A percentile compares a stretch with the other conserved stretches of the same genome.
Evolutionary conservation across 441 rosid genomes (phyloP).

Genomic region (Croton laevigatus): DNA sequence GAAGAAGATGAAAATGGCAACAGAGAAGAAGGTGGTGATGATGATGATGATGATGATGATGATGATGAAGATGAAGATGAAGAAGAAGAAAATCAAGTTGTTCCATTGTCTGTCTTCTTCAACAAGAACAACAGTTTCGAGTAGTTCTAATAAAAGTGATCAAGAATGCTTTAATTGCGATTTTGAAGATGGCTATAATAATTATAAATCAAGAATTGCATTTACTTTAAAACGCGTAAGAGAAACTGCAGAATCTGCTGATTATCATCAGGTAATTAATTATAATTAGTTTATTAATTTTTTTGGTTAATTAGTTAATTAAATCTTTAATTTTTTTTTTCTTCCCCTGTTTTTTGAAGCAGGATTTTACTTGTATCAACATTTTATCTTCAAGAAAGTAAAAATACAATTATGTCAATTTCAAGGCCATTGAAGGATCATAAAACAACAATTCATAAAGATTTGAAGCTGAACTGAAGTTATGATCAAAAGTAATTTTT

Average conservation of each 20-base stretch:
- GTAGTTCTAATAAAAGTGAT: slow-evolving; percentile 29
- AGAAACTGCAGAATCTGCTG: not conserved
- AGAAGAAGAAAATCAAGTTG: slow-evolving; percentile 44
- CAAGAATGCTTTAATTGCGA: slow-evolving; percentile 24
- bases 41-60: not conserved
- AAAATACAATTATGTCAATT: slow-evolving; percentile 10
- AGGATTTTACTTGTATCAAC: slow-evolving; percentile 14
- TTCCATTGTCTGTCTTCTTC: slow-evolving; percentile 37
- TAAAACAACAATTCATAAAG: not conserved
- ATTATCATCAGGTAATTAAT: slow-evolving; percentile 19
- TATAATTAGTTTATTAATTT: too few species aligned
- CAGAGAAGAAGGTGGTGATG: not conserved
- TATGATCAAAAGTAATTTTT: too few species aligned
- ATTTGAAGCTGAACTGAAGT: not conserved
- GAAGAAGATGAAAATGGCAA: not conserved
- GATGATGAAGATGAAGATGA: slow-evolving; percentile 15
- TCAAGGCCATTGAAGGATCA: not conserved
- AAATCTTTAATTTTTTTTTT: not conserved
- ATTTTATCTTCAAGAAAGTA: slow-evolving; percentile 11
- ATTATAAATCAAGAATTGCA: slow-evolving; percentile 16
- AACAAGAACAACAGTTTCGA: slow-evolving; percentile 15
- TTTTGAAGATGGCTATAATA: slow-evolving; percentile 1
- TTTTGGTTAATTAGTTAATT: too few species aligned
- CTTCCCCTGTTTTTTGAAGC: not conserved
- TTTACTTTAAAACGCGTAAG: slow-evolving; percentile 18